Base-by-base conservation (phyloP, 2,329 filamentous ascomycete genomes). In the Acrocalymma vagum region DNA sequence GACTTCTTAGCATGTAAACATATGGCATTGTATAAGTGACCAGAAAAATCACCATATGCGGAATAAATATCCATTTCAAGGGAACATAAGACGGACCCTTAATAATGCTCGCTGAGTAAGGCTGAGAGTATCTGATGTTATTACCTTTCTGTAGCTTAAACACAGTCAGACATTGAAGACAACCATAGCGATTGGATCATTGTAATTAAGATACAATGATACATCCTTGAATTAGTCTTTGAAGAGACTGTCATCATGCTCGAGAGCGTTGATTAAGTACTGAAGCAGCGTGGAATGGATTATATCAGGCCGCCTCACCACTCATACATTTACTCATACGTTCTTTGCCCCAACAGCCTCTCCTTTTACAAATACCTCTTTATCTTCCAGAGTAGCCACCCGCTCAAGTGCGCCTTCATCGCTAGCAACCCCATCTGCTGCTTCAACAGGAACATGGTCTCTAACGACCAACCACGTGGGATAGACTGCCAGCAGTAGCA, bases 381-480 rank as follows among this genome's bases (percentile, higher is more conserved):
- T 49, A 8, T 49, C 45, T 10, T 53, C 42, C 14, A 45, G 16
- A 2, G 33, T 42, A 9, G 44, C 15, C 9, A 35, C 32, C 16
- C 38, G 39, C 25, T 50, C 34, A 15, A 32, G 21, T 21, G 31
- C 34, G 7, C 25, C 29, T 6, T 35, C 14, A 15, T 32, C 29
- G 9, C 34, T 29, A 9, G 24, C 13, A 20, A 29, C 18, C 13
- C 27, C 37, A 42, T 49, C 47, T 9, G 40, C 42, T 3, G 48
- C 45, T 21, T 55, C 56, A 7, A 65, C 42, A 8, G 63, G 65
- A 14, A 57, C 47, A 32, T 67, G 63, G 21, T 63, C 55, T 8
- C 47, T 42, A 16, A 67, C 51, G 3, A 60, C 63, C 3, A 66
- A 42, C 63, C 62, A 67, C 2, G 63, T 66, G 4, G 63, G 63